Base-by-base conservation (phyloP, 2,329 filamentous ascomycete species). In the Cladosporium cucumerinum region DNA sequence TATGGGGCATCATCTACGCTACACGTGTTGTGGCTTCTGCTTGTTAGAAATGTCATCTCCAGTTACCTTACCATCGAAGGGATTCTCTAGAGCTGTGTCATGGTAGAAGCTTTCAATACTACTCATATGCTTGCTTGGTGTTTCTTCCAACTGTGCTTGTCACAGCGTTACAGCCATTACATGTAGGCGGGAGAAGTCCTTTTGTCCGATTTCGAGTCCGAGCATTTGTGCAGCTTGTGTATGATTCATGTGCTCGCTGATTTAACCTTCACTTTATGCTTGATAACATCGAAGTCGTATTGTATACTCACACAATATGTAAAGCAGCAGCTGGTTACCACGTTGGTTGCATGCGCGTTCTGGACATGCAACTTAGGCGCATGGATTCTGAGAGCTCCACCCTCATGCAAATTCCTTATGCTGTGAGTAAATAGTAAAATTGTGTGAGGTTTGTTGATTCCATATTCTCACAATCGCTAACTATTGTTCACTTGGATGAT, bases 401-500 rank as follows among this genome's bases (percentile, higher is more conserved):
- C 2, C 23, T 3, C 5, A 46, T 46, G 39, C 8, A 1, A 39
- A 3, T 43, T 6, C 21, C 2, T n/a, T 2, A 8, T 18, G 21
- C 5, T 10, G 36, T 5, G 16, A 21, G 16, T 39, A 6, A 18
- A 6, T 7, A 18, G 16, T 39, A 18, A 6, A 6, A n/a, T 3
- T 3, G 7, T 21, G n/a, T 43, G 5, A 43, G 18, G 8, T 14
- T 32, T 54, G 10, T 23, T 32, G 10, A 26, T 18, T 32, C 30
- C 18, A 46, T 21, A 8, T 46, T 10, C 1, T 14, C 8, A 21
- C 10, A 11, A 1, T 10, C 18, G 16, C 28, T 54, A 32, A 54
- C 30, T 28, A 60, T 60, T 60, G 57, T 60, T 60, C 57, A 30
- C n/a, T n/a, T 23, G n/a, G 49, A 43, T 60, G 57, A 60, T 5